These are phyloP conservation scores for Byssothecium circinans DNA, from an alignment of 2,329 filamentous ascomycete species.

Conservation along the genomic window DNA sequence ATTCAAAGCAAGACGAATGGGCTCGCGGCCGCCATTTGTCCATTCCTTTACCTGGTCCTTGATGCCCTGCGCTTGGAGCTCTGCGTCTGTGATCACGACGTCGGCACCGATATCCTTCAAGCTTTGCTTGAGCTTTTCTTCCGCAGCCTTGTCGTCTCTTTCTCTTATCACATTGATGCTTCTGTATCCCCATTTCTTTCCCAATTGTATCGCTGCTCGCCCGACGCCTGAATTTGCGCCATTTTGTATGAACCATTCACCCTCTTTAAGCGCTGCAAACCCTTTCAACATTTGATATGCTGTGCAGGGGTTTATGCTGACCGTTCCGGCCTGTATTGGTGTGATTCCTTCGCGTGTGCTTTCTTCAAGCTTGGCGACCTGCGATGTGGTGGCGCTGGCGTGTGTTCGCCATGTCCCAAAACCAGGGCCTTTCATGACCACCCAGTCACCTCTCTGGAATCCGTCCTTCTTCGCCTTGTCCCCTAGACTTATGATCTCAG, in stretches of 20 bases:
- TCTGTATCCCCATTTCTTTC: constrained; percentile 79
- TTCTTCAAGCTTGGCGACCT: constrained; percentile 70
- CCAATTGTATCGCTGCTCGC: constrained; percentile 86
- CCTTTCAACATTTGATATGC: constrained; percentile 91
- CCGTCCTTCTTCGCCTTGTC: constrained; percentile 56
- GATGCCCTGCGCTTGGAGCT: constrained; percentile 65
- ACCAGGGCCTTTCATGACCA: constrained; percentile 78
- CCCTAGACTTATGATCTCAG: constrained; percentile 78
- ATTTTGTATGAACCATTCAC: constrained; percentile 96
- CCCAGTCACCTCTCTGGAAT: constrained; percentile 83
- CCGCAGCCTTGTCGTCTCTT: constrained; percentile 70
- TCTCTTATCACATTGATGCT: constrained; percentile 88
- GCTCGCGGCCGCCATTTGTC: constrained; percentile 71
- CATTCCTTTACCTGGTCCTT: constrained; percentile 62
- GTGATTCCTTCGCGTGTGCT: constrained; percentile 70
- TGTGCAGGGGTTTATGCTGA: constrained; percentile 89
- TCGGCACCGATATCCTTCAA: constrained; percentile 64
- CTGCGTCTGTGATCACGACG: constrained; percentile 63
- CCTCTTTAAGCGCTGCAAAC: constrained; percentile 67
- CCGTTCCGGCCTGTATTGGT: constrained; percentile 79
- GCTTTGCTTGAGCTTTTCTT: constrained; percentile 65
- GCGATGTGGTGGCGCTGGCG: constrained; percentile 63
- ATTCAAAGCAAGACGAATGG: constrained; percentile 79
- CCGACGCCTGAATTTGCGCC: constrained; percentile 94
- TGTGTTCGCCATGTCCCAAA: constrained; percentile 97